A percentile compares a stretch with the other conserved stretches of the same genome.
Conservation (phyloP, 805 yeast genomes). For the Nakazawaea wyomingensis region DNA sequence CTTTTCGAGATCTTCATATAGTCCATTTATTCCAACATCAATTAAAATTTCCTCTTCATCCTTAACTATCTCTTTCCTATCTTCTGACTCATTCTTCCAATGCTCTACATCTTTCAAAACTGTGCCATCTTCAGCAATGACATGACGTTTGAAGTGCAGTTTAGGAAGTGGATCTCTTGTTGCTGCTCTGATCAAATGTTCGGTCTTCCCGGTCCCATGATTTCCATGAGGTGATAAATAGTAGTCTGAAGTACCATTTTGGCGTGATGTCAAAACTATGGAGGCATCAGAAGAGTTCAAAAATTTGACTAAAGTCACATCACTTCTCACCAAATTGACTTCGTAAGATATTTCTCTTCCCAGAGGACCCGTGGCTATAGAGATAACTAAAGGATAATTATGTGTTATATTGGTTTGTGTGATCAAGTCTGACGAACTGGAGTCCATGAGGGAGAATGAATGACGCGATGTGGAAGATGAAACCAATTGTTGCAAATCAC, state of each 20-base stretch:
- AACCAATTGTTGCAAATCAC: slow-evolving; percentile 31
- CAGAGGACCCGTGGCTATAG: slow-evolving; percentile 17
- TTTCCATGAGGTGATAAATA: slow-evolving; percentile 40
- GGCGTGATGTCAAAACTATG: slow-evolving; percentile 25
- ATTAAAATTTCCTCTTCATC: neutral
- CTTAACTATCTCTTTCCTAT: neutral
- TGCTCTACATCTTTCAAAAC: slow-evolving; percentile 22
- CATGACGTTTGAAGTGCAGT: slow-evolving; percentile 24
- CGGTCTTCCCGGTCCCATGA: slow-evolving; percentile 36
- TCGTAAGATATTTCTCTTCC: slow-evolving; percentile 23
- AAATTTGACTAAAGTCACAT: slow-evolving; percentile 15
- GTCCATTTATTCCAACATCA: too few relatives aligned
- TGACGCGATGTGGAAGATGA: slow-evolving; percentile 21
- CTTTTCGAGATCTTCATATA: neutral
- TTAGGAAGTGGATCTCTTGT: slow-evolving; percentile 20
- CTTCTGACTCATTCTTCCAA: neutral
- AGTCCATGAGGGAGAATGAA: slow-evolving; percentile 21
- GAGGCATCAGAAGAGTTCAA: slow-evolving; percentile 18
- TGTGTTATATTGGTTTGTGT: slow-evolving; percentile 18
- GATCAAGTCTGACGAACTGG: slow-evolving; percentile 14
- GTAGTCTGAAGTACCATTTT: slow-evolving; percentile 41
- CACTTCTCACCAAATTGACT: slow-evolving; percentile 24
- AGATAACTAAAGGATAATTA: slow-evolving; percentile 27
- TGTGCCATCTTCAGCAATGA: slow-evolving; percentile 26
- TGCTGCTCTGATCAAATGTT: slow-evolving; percentile 27